Conservation (phyloP, 768 basidiomycete genomes). For the Chalciporus sphaerocephalus region DNA sequence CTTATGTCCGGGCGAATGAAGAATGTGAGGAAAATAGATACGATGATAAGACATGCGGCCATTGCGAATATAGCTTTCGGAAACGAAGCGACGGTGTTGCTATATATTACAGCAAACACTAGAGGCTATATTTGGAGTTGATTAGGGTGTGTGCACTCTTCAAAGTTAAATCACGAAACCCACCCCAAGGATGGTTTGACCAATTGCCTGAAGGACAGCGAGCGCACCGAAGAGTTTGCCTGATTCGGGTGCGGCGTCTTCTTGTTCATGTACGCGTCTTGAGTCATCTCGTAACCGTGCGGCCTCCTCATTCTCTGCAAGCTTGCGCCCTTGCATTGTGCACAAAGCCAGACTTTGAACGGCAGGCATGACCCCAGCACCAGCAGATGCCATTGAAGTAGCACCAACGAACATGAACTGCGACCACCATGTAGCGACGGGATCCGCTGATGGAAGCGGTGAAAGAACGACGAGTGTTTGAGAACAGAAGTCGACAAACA, state of each 20-base stretch:
- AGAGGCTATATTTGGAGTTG: constrained; percentile 46
- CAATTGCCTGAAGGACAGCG: constrained; percentile 61
- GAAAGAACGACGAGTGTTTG: constrained; percentile 56
- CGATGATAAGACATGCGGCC: constrained; percentile 51
- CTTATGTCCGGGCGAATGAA: constrained; percentile 36
- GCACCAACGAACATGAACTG: constrained; percentile 52
- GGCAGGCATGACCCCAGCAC: constrained; percentile 65
- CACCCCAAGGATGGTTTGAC: constrained; percentile 56
- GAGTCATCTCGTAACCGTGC: constrained; percentile 14
- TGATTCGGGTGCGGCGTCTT: constrained; percentile 33
- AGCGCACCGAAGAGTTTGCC: constrained; percentile 72
- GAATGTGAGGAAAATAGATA: constrained; percentile 45
- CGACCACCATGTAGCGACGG: constrained; percentile 19
- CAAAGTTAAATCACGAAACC: constrained; percentile 9
- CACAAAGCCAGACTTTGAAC: constrained; percentile 72
- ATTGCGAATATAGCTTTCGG: constrained; percentile 67
- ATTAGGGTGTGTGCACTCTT: constrained; percentile 9
- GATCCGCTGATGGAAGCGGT: constrained; percentile 39
- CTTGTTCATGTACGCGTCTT: constrained; percentile 1
- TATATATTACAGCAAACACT: constrained; percentile 65
- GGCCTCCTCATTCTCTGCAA: constrained; percentile 34
- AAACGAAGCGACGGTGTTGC: constrained; percentile 55
- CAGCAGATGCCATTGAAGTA: constrained; percentile 60
- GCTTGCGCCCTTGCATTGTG: constrained; percentile 40
- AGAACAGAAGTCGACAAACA: constrained; percentile 64